Percentiles rank a stretch among this genome's conserved stretches.
phyloP scores from a whole-genome alignment of 305 asterid species.

The Solanum hybrid region DNA sequence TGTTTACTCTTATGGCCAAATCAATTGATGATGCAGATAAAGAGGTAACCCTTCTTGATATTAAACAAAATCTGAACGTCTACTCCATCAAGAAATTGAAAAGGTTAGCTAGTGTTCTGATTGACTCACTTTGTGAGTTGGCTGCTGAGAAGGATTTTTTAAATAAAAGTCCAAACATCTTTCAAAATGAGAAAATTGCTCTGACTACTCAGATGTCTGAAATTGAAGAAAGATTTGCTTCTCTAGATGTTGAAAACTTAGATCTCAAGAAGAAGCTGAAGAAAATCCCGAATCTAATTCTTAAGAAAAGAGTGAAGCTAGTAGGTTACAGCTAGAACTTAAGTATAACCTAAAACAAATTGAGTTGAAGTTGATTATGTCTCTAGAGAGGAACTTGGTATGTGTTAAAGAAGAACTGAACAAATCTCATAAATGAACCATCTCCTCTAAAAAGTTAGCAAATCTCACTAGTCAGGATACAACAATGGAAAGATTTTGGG shows the following conservation, averaged over 20 bases:
- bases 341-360: not conserved
- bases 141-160: not conserved
- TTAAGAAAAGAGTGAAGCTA: not conserved
- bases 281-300: not conserved
- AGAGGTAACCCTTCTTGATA: not conserved
- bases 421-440: not conserved
- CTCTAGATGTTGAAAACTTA: not conserved
- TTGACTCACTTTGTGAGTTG: not conserved
- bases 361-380: not conserved
- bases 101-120: not conserved
- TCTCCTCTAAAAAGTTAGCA: not conserved
- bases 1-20: not conserved
- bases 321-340: not conserved
- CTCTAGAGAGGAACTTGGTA: not conserved
- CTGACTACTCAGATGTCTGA: not conserved
- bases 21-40: not conserved
- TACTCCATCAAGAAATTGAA: not conserved
- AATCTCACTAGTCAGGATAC: not conserved
- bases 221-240: not conserved
- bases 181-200: not conserved
- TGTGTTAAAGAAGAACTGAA: not conserved
- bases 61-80: not conserved
- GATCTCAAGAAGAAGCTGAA: not conserved
- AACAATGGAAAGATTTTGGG: not conserved
- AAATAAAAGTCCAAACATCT: not conserved